These are phyloP conservation scores for Cladosporium sp. DNA, from an alignment of 2,329 filamentous ascomycete species.

Conservation along the genomic window DNA sequence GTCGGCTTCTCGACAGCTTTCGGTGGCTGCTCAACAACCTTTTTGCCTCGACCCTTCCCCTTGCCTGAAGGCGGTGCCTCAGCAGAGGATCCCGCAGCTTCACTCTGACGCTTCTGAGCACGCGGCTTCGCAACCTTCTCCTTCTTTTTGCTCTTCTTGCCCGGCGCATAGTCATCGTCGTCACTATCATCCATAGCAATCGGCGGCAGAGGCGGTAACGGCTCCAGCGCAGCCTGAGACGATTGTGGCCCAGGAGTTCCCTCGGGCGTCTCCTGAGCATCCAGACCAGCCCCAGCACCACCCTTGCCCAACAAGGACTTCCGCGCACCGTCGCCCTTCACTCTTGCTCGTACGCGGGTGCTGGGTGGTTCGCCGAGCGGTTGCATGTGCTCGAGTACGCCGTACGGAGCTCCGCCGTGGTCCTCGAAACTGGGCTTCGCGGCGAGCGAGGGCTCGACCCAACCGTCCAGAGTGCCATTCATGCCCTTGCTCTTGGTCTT, in stretches of 20 bases:
- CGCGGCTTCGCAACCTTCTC: constrained; percentile 26
- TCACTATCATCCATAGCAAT: constrained; percentile 45
- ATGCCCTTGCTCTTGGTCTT: constrained; percentile 38
- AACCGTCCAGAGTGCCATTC: constrained; percentile 35
- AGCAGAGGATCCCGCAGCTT: constrained; percentile 10
- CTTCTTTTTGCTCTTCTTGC: constrained; percentile 38
- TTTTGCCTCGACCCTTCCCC: constrained; percentile 1
- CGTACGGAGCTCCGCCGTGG: constrained; percentile 68
- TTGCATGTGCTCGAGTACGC: constrained; percentile 81
- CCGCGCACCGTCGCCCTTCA: constrained; percentile 47
- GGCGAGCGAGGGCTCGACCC: constrained; percentile 59
- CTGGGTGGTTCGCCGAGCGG: constrained; percentile 73
- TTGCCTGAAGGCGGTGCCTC: constrained; percentile 8
- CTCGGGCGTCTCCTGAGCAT: constrained; percentile 49
- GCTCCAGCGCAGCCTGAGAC: constrained; percentile 39
- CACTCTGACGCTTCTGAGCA: constrained; percentile 25
- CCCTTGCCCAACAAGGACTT: constrained; percentile 45
- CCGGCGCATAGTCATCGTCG: constrained; percentile 47
- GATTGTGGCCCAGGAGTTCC: constrained; percentile 40
- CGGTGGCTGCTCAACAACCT: neutral
- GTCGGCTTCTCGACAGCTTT: neutral
- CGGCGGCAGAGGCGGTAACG: constrained; percentile 34
- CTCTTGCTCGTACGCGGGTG: constrained; percentile 58
- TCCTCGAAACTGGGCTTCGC: constrained; percentile 74
- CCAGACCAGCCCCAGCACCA: constrained; percentile 40